Conservation (phyloP, 345 rosid species). For the Iberis pinnata region DNA sequence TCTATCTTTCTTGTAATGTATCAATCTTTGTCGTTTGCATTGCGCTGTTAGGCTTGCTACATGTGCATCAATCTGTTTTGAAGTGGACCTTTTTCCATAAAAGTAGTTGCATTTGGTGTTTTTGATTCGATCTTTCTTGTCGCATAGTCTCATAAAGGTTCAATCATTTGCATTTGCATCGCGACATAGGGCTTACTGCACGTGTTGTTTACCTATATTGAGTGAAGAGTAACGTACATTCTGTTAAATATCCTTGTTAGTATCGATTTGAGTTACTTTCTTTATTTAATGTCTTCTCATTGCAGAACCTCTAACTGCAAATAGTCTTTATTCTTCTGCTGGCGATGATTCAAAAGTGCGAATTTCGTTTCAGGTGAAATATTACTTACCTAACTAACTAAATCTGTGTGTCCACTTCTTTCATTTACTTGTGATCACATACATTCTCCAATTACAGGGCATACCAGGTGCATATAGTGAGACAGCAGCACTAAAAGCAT, state of each 20-base stretch:
- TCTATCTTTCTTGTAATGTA: slow-evolving; percentile 3
- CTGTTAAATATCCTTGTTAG: background rate
- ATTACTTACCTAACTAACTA: slow-evolving; percentile 15
- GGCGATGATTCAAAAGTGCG: slow-evolving; percentile 52
- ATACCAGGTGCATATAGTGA: slow-evolving; percentile 87
- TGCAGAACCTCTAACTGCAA: slow-evolving; percentile 67
- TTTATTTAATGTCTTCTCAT: background rate
- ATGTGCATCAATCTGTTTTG: slow-evolving; percentile 5
- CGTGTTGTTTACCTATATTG: slow-evolving; percentile 6
- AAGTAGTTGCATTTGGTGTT: slow-evolving; percentile 9
- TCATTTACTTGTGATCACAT: slow-evolving; percentile 20
- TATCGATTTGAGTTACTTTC: background rate
- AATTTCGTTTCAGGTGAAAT: slow-evolving; percentile 78
- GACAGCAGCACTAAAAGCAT: slow-evolving; percentile 81
- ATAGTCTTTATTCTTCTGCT: slow-evolving; percentile 35
- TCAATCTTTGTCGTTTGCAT: slow-evolving; percentile 4
- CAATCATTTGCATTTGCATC: slow-evolving; percentile 2
- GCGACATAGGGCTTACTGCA: background rate
- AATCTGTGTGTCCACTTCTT: background rate
- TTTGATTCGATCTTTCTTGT: slow-evolving; percentile 4
- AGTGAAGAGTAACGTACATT: slow-evolving; percentile 6
- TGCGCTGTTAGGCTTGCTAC: background rate
- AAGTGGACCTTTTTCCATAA: background rate
- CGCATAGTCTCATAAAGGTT: slow-evolving; percentile 3
- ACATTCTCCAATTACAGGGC: slow-evolving; percentile 46